A percentile compares a stretch with the other conserved stretches of the same genome.
Conservation (phyloP, 306 rosid species). For the Begonia fuchsioides region DNA sequence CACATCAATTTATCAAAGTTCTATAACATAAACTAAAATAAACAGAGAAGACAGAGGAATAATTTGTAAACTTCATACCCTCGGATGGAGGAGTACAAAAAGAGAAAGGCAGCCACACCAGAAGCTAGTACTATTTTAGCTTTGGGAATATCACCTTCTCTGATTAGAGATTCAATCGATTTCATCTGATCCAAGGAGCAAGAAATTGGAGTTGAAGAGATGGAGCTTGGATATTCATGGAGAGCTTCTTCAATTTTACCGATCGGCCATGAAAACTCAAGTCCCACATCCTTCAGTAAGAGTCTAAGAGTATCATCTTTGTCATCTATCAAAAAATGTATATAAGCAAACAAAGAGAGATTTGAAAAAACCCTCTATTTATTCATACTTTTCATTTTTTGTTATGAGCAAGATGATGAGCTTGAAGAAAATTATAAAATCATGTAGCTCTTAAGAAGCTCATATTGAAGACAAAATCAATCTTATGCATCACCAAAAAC, state of each 20-base stretch:
- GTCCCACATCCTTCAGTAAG: conserved; percentile 39
- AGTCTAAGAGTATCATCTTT: conserved; percentile 43
- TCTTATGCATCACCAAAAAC: no score
- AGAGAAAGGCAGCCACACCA: conserved; percentile 75
- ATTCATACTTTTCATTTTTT: no score
- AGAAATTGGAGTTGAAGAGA: conserved; percentile 33
- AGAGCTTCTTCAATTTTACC: conserved; percentile 40
- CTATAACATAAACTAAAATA: neutral
- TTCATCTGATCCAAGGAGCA: conserved; percentile 49
- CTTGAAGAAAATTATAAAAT: no score
- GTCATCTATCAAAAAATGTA: conserved; percentile 23
- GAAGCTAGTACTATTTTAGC: conserved; percentile 47
- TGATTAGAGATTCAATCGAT: conserved; percentile 47
- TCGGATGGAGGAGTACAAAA: conserved; percentile 71
- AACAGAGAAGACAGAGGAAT: no score
- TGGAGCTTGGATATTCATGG: conserved; percentile 19
- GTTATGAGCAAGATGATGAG: no score
- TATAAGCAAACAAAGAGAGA: neutral
- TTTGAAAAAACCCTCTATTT: neutral
- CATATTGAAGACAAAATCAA: no score
- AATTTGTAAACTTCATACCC: conserved; percentile 28
- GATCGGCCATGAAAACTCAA: conserved; percentile 80
- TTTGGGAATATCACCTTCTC: conserved; percentile 54
- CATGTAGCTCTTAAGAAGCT: no score
- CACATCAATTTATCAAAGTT: conserved; percentile 7